Conservation (phyloP, 2,329 filamentous ascomycete species). For the Blumeriella jaapii region DNA sequence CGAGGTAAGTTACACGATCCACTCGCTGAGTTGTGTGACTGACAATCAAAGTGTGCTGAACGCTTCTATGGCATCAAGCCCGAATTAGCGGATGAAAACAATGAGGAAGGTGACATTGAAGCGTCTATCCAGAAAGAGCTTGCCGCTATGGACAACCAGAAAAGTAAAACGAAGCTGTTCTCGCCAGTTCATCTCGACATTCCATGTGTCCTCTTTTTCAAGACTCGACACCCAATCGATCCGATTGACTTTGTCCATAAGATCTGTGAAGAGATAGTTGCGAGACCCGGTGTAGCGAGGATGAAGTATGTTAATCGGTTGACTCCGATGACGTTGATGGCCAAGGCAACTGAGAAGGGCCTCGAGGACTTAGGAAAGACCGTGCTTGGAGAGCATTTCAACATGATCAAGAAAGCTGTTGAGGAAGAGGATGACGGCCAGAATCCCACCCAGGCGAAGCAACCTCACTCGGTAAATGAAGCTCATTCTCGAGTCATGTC, state of each 20-base stretch:
- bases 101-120: constrained; percentile 53
- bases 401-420: constrained; percentile 21
- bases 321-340: constrained; percentile 40
- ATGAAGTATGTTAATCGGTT: constrained; percentile 50
- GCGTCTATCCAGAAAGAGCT: constrained; percentile 61
- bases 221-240: constrained; percentile 42
- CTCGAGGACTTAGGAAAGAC: constrained; percentile 51
- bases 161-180: constrained; percentile 34
- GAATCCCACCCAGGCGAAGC: neutral
- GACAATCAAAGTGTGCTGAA: constrained; percentile 48
- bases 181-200: constrained; percentile 41
- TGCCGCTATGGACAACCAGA: constrained; percentile 41
- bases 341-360: constrained; percentile 58
- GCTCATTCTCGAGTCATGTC: neutral
- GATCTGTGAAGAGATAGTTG: constrained; percentile 43
- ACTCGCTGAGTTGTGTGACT: neutral
- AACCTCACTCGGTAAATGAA: constrained; percentile 20
- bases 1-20: constrained; percentile 37
- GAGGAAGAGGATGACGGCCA: constrained; percentile 7
- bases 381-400: constrained; percentile 54
- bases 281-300: constrained; percentile 34
- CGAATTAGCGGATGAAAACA: constrained; percentile 27
- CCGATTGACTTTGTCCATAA: constrained; percentile 41
- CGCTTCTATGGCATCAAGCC: constrained; percentile 39
- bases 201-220: constrained; percentile 54